Conservation (phyloP, 352 stramenopile genomes). For the Halophytophthora polymorphica region DNA sequence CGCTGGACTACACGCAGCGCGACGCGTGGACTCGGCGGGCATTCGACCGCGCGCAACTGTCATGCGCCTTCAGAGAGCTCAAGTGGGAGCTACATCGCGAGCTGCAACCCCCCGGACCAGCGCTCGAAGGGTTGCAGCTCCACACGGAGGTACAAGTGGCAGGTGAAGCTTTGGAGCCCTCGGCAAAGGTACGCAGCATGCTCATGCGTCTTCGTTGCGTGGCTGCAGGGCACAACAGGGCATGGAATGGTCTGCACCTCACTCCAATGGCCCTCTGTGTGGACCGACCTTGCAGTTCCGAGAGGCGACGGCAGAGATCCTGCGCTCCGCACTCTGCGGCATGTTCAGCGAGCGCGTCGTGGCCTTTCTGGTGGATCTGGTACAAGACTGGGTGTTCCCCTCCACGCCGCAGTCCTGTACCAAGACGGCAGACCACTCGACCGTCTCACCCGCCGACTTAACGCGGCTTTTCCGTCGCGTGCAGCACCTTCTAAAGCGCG, state of each 20-base stretch:
- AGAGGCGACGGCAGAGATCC: slow-evolving; percentile 17
- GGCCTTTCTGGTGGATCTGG: slow-evolving; percentile 30
- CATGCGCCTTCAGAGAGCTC: slow-evolving; percentile 31
- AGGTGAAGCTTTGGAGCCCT: slow-evolving; percentile 13
- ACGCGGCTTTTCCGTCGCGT: slow-evolving; percentile 22
- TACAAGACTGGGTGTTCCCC: slow-evolving; percentile 56
- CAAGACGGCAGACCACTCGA: neutral
- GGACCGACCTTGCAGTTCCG: slow-evolving; percentile 25
- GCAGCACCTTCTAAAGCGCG: slow-evolving; percentile 34
- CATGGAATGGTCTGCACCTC: neutral
- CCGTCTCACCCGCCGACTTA: neutral
- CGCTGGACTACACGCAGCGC: slow-evolving; percentile 5
- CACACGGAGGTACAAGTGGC: slow-evolving; percentile 14
- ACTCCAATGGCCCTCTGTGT: neutral
- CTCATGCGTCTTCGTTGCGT: neutral
- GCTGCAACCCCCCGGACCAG: slow-evolving; percentile 3
- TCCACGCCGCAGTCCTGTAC: neutral
- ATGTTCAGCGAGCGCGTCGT: slow-evolving; percentile 27
- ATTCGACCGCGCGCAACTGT: slow-evolving; percentile 20
- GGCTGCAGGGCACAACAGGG: neutral
- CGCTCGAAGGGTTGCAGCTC: slow-evolving; percentile 4
- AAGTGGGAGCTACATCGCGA: slow-evolving; percentile 30
- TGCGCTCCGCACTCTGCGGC: slow-evolving; percentile 37
- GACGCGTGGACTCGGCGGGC: neutral
- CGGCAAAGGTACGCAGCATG: slow-evolving; percentile 9